Evolutionary conservation across 805 yeast species (phyloP).

Genomic region (Metschnikowia corniflorae): DNA sequence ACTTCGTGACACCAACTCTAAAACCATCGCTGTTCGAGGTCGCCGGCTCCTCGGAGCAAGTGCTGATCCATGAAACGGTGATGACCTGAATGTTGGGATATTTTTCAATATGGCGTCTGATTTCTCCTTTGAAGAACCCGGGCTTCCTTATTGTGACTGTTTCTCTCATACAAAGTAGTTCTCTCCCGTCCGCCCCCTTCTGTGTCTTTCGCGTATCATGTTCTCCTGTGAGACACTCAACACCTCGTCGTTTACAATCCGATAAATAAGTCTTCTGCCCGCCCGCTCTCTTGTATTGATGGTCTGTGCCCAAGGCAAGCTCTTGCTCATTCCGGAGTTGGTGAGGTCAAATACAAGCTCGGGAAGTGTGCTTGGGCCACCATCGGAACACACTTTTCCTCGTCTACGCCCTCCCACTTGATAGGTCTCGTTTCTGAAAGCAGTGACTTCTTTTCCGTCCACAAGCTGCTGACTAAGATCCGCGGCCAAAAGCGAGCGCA

Average conservation of each 20-base stretch:
- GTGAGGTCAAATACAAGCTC: constrained; percentile 33
- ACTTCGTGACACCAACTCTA: constrained; percentile 58
- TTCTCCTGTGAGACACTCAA: constrained; percentile 28
- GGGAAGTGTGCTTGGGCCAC: not conserved
- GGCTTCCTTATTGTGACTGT: no score
- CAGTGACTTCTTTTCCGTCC: constrained; percentile 7
- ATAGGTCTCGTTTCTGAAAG: constrained; percentile 6
- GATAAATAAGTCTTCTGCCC: constrained; percentile 15
- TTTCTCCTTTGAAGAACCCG: no score
- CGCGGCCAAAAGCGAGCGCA: constrained; percentile 15
- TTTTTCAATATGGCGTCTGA: no score
- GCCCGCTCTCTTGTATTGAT: constrained; percentile 11
- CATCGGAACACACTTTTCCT: not conserved
- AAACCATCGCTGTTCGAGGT: constrained; percentile 99
- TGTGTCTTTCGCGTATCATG: constrained; percentile 29
- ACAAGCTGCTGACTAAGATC: constrained; percentile 3
- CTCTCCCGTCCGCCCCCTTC: constrained; percentile 44
- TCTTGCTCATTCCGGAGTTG: constrained; percentile 48
- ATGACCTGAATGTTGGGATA: constrained; percentile 91
- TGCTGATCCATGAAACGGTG: constrained; percentile 92
- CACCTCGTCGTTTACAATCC: constrained; percentile 31
- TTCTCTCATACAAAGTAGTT: constrained; percentile 31
- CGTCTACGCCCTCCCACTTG: not conserved
- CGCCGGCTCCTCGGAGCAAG: constrained; percentile 55
- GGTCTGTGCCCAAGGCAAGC: constrained; percentile 43